Evolutionary conservation across 2,329 filamentous ascomycete genomes (phyloP).

Genomic region (Pseudogymnoascus sp.): DNA sequence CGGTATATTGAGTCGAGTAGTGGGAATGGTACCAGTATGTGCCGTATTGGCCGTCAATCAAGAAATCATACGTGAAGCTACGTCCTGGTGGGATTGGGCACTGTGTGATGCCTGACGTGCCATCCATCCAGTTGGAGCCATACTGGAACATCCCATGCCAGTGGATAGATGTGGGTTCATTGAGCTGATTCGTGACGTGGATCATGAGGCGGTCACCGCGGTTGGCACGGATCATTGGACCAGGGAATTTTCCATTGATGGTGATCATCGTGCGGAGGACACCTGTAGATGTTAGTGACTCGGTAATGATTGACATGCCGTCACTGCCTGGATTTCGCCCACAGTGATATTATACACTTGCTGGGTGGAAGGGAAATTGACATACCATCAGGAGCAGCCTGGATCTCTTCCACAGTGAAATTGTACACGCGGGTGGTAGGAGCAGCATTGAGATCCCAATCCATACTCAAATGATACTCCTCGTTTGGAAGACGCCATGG

Average conservation of each 20-base stretch:
- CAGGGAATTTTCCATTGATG: slow-evolving; percentile 31
- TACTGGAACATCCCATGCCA: slow-evolving; percentile 42
- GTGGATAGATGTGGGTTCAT: slow-evolving; percentile 36
- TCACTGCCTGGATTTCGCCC: neutral
- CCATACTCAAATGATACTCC: slow-evolving; percentile 19
- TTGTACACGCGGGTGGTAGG: slow-evolving; percentile 19
- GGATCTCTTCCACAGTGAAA: slow-evolving; percentile 18
- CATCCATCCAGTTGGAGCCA: slow-evolving; percentile 36
- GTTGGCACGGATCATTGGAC: slow-evolving; percentile 31
- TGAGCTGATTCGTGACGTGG: slow-evolving; percentile 30
- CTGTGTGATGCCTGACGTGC: slow-evolving; percentile 44
- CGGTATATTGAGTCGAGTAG: slow-evolving; percentile 37
- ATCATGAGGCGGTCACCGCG: slow-evolving; percentile 31
- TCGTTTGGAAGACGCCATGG: slow-evolving; percentile 16
- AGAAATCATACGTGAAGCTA: slow-evolving; percentile 25
- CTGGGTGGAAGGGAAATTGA: neutral
- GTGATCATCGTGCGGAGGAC: slow-evolving; percentile 21
- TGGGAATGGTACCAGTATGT: slow-evolving; percentile 56
- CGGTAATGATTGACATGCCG: neutral
- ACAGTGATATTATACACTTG: neutral
- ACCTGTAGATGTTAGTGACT: neutral
- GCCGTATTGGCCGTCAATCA: slow-evolving; percentile 34
- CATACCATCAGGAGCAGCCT: slow-evolving; percentile 19
- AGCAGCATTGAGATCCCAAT: slow-evolving; percentile 19
- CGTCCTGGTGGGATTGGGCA: slow-evolving; percentile 54